Evolutionary conservation across 257 asterid species (phyloP), one percentile per base, ranked within the genome.

Genomic region (Orobanche coerulescens): DNA sequence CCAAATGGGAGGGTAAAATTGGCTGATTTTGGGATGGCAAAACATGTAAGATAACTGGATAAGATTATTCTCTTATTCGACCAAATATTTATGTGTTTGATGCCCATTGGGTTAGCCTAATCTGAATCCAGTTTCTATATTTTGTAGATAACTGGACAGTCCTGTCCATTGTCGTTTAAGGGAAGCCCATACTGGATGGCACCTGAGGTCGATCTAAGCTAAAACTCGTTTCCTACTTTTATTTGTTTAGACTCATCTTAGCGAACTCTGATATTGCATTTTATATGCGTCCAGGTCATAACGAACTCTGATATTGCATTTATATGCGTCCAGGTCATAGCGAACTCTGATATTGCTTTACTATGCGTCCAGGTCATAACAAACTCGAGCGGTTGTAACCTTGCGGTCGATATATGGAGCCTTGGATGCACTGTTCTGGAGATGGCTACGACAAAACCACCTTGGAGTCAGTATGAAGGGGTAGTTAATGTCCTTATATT

Each of bases 401-500:
- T 84, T 10, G 80, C 84, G n/a, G 90, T 77, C 66, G 95, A 87
- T 72, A 71, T 84, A 65, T 87, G 94, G 94, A 84, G 95, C 81
- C 84, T 84, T 16, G 94, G 90, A 9, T 87, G 95, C 76, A 77
- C 89, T 22, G 74, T 82, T 66, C 51, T 84, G 57, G 90, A 87
- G 74, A 87, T 87, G 95, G 87, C 86, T 58, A 76, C 93, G n/a
- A 48, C 88, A 46, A 76, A 84, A 72, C 84, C 90, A 42, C 90
- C 86, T 47, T 83, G 92, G 81, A 66, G 84, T 73, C 84, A 86
- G 49, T 80, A 73, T 40, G 93, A 79, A 78, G 87, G 83, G 84
- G 93, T 82, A 49, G 78, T 72, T 49, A 15, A 52, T 67, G 43
- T 53, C 46, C 55, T 67, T 23, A 6, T 52, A 31, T n/a, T 40